Evolutionary conservation across 768 basidiomycete genomes (phyloP), one percentile per base, ranked within the genome.

Genomic region (Leccinum boreale): DNA sequence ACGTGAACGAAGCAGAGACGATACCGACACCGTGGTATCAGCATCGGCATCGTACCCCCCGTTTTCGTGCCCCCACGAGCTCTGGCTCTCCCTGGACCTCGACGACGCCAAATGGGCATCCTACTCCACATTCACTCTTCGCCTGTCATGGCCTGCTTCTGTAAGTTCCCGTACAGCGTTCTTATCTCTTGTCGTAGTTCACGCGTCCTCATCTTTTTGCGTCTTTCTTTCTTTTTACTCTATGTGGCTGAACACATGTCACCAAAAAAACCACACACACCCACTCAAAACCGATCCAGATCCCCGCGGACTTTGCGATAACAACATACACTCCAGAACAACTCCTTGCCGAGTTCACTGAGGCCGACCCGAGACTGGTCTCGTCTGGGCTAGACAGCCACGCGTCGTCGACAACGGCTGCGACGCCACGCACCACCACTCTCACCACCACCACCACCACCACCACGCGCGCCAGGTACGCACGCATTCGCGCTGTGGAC

Each of bases 121-220:
- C 5, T 76, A 78, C 64, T 58, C 70, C 35, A 75, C 77, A 24
- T 84, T 81, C 60, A 82, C 83, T 2, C 71, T 85, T 39, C 75
- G 83, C 45, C 49, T 80, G 11, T 85, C 83, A 28, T 85, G 81
- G 81, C 76, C 82, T 49, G 83, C 83, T 53, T 80, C 75, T 17
- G 83, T 85, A 62, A 62, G 82, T 77, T 24, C 17, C 17, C 31
- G 11, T 31, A 31, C 11, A 31, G 5, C n/a, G n/a, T 28, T 23
- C 28, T 24, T 17, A 9, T 19, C 17, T 19, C 11, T 21, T 17
- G 9, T 21, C 4, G 7, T 10, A 12, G 17, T 36, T 21, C 46
- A 6, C 15, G 49, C 48, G n/a, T 14, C 15, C 15, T n/a, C 39
- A 0, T 52, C 4, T 29, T 26, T 46, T 31, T 19, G 29, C 29